These are phyloP conservation scores for Blastocystis sp. DNA, from an alignment of 352 stramenopile species.

Conservation along the genomic window DNA sequence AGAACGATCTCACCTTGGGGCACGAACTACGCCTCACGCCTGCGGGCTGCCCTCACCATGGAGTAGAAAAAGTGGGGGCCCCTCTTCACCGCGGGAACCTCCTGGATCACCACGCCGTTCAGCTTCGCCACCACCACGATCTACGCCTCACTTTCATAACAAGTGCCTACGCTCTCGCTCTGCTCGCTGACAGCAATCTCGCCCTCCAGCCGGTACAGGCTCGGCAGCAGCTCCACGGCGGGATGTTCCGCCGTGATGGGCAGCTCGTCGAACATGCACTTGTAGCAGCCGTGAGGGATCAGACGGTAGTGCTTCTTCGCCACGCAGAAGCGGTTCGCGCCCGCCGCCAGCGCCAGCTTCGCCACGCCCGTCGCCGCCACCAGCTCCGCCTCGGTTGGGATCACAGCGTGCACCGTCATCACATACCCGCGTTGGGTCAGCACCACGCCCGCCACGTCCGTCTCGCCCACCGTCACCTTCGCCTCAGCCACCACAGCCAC, in stretches of 20 bases:
- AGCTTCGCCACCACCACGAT: not conserved
- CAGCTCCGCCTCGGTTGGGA: not conserved
- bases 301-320: not conserved
- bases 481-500: not conserved
- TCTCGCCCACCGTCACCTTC: too few relatives aligned
- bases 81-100: not conserved
- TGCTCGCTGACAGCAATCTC: not conserved
- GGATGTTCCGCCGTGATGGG: not conserved
- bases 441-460: not conserved
- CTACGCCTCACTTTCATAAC: not conserved
- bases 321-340: not conserved
- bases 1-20: not conserved
- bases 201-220: not conserved
- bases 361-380: not conserved
- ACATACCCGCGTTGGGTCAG: conserved; percentile 1
- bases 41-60: not conserved
- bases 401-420: not conserved
- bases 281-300: not conserved
- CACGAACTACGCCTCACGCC: not conserved
- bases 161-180: not conserved
- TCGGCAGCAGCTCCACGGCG: not conserved
- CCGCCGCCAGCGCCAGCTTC: not conserved
- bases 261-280: not conserved
- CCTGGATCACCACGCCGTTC: not conserved
- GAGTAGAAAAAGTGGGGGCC: not conserved